Evolutionary conservation across 208 protist species (phyloP).

Genomic region (Leishmania tropica): DNA sequence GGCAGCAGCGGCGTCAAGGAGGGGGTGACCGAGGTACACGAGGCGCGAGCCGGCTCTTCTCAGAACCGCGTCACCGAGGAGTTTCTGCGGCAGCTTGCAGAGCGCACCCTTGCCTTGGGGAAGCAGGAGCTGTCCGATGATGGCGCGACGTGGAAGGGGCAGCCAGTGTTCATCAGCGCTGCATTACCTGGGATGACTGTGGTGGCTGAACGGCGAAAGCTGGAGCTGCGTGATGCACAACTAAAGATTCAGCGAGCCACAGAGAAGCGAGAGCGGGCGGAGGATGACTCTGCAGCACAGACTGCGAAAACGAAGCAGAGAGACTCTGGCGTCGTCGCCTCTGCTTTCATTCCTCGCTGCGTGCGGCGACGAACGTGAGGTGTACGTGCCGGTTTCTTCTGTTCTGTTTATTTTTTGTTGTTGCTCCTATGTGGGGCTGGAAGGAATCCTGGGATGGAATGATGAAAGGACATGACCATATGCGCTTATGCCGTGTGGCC

Average conservation of each 20-base stretch:
- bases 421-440: not conserved
- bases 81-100: constrained; percentile 12
- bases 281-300: constrained; percentile 8
- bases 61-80: constrained; percentile 10
- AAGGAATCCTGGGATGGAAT: not conserved
- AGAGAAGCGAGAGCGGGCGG: constrained; percentile 27
- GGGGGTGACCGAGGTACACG: not conserved
- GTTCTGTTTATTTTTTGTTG: not conserved
- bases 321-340: constrained; percentile 2
- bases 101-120: constrained; percentile 33
- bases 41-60: constrained; percentile 5
- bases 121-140: not conserved
- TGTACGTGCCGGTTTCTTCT: not conserved
- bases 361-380: constrained; percentile 39
- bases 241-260: constrained; percentile 25
- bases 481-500: not conserved
- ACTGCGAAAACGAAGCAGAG: not conserved
- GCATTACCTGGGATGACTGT: constrained; percentile 62
- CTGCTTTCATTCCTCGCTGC: constrained; percentile 60
- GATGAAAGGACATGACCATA: not conserved
- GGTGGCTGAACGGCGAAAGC: constrained; percentile 46
- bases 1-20: constrained; percentile 7
- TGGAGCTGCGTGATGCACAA: constrained; percentile 52
- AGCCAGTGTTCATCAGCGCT: constrained; percentile 46
- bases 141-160: constrained; percentile 38